Base-by-base conservation (phyloP, 2,329 filamentous ascomycete species). In the Whalleya microplaca region DNA sequence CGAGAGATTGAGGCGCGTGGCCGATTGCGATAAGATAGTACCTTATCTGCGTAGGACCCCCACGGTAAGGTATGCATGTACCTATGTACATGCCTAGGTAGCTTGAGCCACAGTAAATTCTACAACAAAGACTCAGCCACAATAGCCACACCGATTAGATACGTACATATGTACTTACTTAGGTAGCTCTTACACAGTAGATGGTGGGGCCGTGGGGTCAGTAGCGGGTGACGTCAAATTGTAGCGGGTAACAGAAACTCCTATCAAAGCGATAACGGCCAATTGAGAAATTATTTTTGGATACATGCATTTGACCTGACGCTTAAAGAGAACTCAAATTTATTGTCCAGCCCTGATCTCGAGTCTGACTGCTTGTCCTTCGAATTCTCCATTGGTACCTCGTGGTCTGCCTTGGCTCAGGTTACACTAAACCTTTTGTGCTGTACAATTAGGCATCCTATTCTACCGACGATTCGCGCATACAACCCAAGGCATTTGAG, bases 201-300 rank as follows among this genome's bases (percentile, higher is more conserved):
- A n/a, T 12, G 10, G 32, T 12, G 32, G 32, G 32, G 14, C 14
- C 3, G 32, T 14, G 32, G 32, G 32, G 32, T 14, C 3, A 16
- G 10, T 8, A 37, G 9, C 5, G 32, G 9, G 6, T 37, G 32
- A 37, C 32, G 32, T 37, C 32, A 37, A 37, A 7, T 37, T 12
- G 7, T 37, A 37, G 32, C 32, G 32, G 32, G 32, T 37, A 37
- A 37, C 32, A 41, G 16, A 55, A 61, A 46, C 53, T 43, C 48
- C 55, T 61, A 60, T 62, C 58, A 51, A 21, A 21, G 32, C 54
- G 60, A 60, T 62, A 60, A 49, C 48, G 52, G 47, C 19, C 47
- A 56, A 57, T 51, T 51, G 51, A 54, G 51, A 45, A 41, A 27
- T 55, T 44, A 45, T 41, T 56, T 42, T 51, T 48, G 45, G 56